Conservation (phyloP, 2,329 filamentous ascomycete species). For the Ceratocystis alfenasii region DNA sequence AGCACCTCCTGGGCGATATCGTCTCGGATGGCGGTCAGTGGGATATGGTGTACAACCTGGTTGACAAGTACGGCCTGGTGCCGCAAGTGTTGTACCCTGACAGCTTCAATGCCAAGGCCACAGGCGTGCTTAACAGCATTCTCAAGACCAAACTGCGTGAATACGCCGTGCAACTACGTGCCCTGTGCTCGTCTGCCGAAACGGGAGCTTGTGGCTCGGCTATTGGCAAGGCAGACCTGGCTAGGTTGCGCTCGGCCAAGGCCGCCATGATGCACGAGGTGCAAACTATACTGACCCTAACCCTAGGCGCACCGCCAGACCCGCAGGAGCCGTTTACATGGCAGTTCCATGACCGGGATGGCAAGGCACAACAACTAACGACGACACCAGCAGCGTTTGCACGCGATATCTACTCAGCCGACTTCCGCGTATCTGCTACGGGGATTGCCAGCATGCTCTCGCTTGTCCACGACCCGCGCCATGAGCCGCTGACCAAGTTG, state of each 20-base stretch:
- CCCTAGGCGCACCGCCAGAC: slow-evolving; percentile 65
- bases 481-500: slow-evolving; percentile 58
- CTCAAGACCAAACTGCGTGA: slow-evolving; percentile 81
- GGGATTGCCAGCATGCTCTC: slow-evolving; percentile 62
- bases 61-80: slow-evolving; percentile 78
- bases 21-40: slow-evolving; percentile 77
- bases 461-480: slow-evolving; percentile 74
- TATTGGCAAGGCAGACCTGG: slow-evolving; percentile 27
- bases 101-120: slow-evolving; percentile 64
- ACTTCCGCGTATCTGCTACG: slow-evolving; percentile 37
- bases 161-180: slow-evolving; percentile 66
- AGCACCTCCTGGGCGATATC: slow-evolving; percentile 54
- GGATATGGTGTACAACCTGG: slow-evolving; percentile 83
- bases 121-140: slow-evolving; percentile 55
- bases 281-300: slow-evolving; percentile 67
- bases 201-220: slow-evolving; percentile 45
- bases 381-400: slow-evolving; percentile 62
- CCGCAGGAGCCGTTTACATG: slow-evolving; percentile 61
- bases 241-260: slow-evolving; percentile 43
- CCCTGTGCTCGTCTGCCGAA: slow-evolving; percentile 72
- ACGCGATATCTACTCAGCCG: slow-evolving; percentile 39
- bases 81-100: slow-evolving; percentile 74
- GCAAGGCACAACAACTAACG: slow-evolving; percentile 49
- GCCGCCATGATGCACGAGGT: slow-evolving; percentile 68
- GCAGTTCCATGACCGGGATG: slow-evolving; percentile 62